These are phyloP conservation scores for Amaranthus cruentus DNA, from an alignment of 148 eudicot genomes.

Conservation along the genomic window DNA sequence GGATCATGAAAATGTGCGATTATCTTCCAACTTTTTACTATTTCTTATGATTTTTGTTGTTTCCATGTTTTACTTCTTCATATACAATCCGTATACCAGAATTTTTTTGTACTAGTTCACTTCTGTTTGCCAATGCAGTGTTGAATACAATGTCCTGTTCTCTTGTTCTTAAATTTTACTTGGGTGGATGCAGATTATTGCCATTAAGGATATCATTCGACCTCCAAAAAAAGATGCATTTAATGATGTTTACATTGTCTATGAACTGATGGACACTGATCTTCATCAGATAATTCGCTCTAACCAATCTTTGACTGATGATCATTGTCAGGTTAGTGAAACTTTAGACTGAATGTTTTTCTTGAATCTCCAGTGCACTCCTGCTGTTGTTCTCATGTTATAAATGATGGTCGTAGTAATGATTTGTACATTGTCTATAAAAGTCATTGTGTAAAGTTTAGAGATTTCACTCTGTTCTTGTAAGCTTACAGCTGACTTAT, in stretches of 20 bases:
- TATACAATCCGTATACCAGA: neutral
- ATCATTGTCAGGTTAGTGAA: conserved; percentile 55
- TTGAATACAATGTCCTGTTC: too few relatives aligned
- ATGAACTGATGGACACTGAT: conserved; percentile 80
- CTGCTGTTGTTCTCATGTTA: neutral
- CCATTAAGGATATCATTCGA: conserved; percentile 61
- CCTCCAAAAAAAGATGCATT: conserved; percentile 58
- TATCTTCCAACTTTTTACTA: neutral
- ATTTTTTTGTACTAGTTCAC: neutral
- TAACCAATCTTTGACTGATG: conserved; percentile 50
- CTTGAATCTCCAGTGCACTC: neutral
- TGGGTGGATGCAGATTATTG: conserved; percentile 38
- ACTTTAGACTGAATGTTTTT: neutral
- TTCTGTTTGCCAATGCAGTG: neutral
- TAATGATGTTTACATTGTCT: conserved; percentile 70
- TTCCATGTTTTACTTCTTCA: neutral
- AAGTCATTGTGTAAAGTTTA: neutral
- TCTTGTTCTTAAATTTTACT: neutral
- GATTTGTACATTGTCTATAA: neutral
- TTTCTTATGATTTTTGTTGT: neutral
- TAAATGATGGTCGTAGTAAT: neutral
- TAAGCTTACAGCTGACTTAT: neutral
- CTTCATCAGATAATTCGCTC: conserved; percentile 74
- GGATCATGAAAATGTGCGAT: conserved; percentile 70
- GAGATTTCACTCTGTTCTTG: neutral